Evolutionary conservation across 306 rosid species (phyloP).

Genomic region (Corylus avellana): DNA sequence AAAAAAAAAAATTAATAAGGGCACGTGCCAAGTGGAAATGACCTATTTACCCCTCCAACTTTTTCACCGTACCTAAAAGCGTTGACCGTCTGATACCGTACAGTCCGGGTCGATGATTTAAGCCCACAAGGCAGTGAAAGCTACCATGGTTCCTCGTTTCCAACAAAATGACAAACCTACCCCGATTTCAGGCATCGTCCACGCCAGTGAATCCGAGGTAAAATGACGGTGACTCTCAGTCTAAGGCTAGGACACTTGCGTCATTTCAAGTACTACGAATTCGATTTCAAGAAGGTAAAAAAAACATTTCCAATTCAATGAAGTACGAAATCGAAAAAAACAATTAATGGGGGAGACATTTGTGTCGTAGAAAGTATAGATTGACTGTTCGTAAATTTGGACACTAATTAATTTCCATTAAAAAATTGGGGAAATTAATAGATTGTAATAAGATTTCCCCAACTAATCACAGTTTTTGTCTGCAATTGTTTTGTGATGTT

Average conservation of each 20-base stretch:
- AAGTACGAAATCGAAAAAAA: neutral
- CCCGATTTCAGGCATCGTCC: conserved; percentile 17
- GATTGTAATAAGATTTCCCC: neutral
- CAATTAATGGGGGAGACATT: neutral
- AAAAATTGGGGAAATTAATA: neutral
- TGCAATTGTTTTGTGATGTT: neutral
- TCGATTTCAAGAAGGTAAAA: no score
- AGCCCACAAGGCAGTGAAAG: neutral
- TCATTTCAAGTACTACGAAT: conserved; percentile 19
- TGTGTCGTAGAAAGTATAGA: neutral
- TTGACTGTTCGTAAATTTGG: neutral
- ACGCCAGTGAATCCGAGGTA: neutral
- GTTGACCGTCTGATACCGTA: conserved; percentile 23
- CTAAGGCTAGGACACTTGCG: conserved; percentile 23
- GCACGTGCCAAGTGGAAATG: conserved; percentile 54
- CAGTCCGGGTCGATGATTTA: conserved; percentile 3
- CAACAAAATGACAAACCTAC: conserved; percentile 37
- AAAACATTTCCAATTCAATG: neutral
- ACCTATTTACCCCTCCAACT: neutral
- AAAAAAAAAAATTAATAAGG: conserved; percentile 18
- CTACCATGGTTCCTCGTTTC: neutral
- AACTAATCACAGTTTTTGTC: neutral
- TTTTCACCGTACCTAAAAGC: neutral
- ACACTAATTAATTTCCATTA: neutral
- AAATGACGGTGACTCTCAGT: conserved; percentile 1